phyloP scores from a whole-genome alignment of 1,139 yeast genomes.

The Suhomyces yuchorum region DNA sequence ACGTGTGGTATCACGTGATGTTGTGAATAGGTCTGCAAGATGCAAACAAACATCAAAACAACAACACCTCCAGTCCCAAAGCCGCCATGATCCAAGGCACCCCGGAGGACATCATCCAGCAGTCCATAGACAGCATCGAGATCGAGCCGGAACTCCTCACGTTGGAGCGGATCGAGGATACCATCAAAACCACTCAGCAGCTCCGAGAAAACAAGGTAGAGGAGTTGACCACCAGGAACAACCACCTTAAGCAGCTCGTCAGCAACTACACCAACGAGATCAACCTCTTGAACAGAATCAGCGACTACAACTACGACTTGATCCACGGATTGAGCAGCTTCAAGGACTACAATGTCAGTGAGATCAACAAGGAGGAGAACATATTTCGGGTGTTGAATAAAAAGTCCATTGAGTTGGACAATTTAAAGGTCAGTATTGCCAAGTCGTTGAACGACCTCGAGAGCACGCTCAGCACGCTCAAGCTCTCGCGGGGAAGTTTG shows the following conservation, averaged over 20 bases:
- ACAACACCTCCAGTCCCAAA: background rate
- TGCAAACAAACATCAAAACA: background rate
- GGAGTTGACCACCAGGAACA: constrained; percentile 23
- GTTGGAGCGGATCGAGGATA: constrained; percentile 49
- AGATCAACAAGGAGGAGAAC: constrained; percentile 20
- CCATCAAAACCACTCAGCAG: constrained; percentile 32
- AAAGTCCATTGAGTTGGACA: constrained; percentile 44
- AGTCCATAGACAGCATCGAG: constrained; percentile 23
- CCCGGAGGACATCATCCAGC: constrained; percentile 41
- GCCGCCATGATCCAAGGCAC: constrained; percentile 30
- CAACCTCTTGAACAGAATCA: constrained; percentile 23
- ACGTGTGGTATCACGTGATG: background rate
- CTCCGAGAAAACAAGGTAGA: constrained; percentile 30
- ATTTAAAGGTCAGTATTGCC: constrained; percentile 55
- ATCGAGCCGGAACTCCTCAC: constrained; percentile 50
- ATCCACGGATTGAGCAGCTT: constrained; percentile 16
- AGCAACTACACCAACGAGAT: constrained; percentile 27
- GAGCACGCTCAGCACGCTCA: constrained; percentile 49
- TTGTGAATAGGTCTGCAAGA: background rate
- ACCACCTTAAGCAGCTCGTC: constrained; percentile 22
- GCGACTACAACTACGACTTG: constrained; percentile 17
- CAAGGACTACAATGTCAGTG: constrained; percentile 11
- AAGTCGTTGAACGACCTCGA: constrained; percentile 60
- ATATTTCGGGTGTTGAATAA: constrained; percentile 31
- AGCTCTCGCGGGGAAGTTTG: constrained; percentile 45